Evolutionary conservation across 768 basidiomycete genomes (phyloP), one percentile per base, ranked within the genome.

Genomic region (Russula olivacea): DNA sequence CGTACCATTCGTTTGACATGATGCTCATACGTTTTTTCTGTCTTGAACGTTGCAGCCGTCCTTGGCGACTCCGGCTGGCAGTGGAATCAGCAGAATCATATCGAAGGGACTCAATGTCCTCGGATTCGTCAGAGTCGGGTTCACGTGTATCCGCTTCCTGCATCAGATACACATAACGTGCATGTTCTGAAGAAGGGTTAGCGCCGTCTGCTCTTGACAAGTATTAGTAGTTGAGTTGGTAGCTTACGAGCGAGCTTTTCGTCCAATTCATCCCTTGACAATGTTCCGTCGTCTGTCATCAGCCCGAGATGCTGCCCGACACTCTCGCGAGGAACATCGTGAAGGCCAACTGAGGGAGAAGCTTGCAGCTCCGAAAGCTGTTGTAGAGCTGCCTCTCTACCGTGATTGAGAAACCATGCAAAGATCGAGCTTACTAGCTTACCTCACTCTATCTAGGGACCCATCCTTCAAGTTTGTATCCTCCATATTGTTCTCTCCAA

Each of bases 401-500:
- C 17, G 77, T 63, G 61, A 77, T 61, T 79, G 73, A 43, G 80
- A 79, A 80, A 51, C 72, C 73, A 36, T 68, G 69, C 63, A 76
- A 76, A 55, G 30, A 47, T 38, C 55, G 36, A 47, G 41, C 43
- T 52, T 56, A 28, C 58, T 43, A 47, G 56, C 63, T 61, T 62
- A 91, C 87, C 88, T 83, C 58, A 95, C 87, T 68, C 79, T 80
- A 61, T 96, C 87, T 38, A 98, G 74, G 32, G 90, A 89, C 11
- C 83, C 83, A 68, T 95, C 89, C 66, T 81, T 83, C 63, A 87
- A 74, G 71, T 98, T 99, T 69, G 91, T 76, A 70, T 98, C 93
- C 64, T 97, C 94, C 89, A 96, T 92, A 71, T 98, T 98, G 70
- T 89, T 98, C 66, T 83, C 81, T 28, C 85, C 81, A 1, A 99